phyloP scores from a whole-genome alignment of 1,139 yeast species.

The Meyerozyma sp. region DNA sequence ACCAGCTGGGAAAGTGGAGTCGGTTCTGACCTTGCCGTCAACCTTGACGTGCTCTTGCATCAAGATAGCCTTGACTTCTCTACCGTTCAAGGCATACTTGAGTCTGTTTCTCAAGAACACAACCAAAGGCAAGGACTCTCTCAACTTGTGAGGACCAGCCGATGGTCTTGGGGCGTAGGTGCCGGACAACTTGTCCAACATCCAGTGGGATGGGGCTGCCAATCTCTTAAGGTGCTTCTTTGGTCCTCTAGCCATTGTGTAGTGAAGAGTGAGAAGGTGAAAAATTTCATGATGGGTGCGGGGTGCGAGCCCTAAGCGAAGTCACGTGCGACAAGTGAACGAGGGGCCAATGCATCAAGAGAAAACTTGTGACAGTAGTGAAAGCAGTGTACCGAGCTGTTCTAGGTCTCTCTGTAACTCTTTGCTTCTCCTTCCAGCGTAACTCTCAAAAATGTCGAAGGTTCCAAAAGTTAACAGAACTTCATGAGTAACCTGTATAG shows the following conservation, averaged over 20 bases:
- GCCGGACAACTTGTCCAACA: slow-evolving; percentile 99
- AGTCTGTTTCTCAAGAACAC: slow-evolving; percentile 13
- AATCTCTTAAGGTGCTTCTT: slow-evolving; percentile 43
- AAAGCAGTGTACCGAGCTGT: no score
- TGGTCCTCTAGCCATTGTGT: slow-evolving; percentile 24
- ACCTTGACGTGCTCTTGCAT: slow-evolving; percentile 99
- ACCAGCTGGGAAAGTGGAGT: slow-evolving; percentile 97
- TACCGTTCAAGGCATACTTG: slow-evolving; percentile 23
- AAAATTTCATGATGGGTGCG: not conserved
- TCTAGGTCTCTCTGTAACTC: no score
- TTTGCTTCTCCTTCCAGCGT: no score
- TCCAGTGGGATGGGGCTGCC: slow-evolving; percentile 96
- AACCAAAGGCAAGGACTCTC: slow-evolving; percentile 95
- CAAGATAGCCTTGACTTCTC: slow-evolving; percentile 98
- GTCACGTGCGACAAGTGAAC: slow-evolving; percentile 1
- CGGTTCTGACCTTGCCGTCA: slow-evolving; percentile 99
- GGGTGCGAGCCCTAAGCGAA: not conserved
- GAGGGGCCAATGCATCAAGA: no score
- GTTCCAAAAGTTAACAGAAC: not conserved
- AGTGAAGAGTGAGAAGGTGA: slow-evolving; percentile 5
- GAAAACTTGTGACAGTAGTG: no score
- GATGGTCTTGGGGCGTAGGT: slow-evolving; percentile 99
- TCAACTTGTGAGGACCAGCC: slow-evolving; percentile 98
- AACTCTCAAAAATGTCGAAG: not conserved
- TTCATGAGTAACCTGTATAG: no score